Conservation (phyloP, 2,329 filamentous ascomycete genomes). For the Sporothrix phasma region DNA sequence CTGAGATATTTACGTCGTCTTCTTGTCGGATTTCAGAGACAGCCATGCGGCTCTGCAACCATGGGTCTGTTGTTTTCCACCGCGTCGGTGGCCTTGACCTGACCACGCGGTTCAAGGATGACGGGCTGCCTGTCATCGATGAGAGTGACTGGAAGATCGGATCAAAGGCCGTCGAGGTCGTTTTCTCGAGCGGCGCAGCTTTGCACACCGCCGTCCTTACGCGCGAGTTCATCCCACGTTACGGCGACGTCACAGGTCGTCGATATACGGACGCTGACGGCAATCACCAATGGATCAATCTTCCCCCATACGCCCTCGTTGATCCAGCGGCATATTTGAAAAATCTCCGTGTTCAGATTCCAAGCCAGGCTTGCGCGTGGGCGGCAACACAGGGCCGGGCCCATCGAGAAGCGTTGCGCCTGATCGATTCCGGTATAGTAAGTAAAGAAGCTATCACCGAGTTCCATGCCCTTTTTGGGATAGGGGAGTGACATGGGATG, state of each 20-base stretch:
- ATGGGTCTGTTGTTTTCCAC: conserved; percentile 15
- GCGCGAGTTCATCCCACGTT: conserved; percentile 13
- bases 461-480: not conserved
- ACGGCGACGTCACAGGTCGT: conserved; percentile 16
- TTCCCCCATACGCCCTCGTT: conserved; percentile 15
- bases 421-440: conserved; percentile 9
- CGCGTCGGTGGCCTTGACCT: conserved; percentile 17
- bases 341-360: not conserved
- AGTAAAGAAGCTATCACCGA: too few species aligned
- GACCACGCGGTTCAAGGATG: conserved; percentile 15
- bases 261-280: conserved; percentile 15
- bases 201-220: conserved; percentile 5
- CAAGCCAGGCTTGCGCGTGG: not conserved
- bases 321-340: conserved; percentile 6
- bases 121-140: conserved; percentile 9
- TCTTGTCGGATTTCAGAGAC: too few species aligned
- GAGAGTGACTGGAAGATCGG: conserved; percentile 12
- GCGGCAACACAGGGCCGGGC: conserved; percentile 8
- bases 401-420: conserved; percentile 17
- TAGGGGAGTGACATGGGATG: not conserved
- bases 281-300: conserved; percentile 12
- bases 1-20: not conserved
- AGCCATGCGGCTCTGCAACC: conserved; percentile 13
- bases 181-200: conserved; percentile 13
- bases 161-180: not conserved